Percentiles rank a stretch among this genome's conserved stretches.
phyloP scores from a whole-genome alignment of 805 yeast genomes.

The Pichia rugopelliculosa region DNA sequence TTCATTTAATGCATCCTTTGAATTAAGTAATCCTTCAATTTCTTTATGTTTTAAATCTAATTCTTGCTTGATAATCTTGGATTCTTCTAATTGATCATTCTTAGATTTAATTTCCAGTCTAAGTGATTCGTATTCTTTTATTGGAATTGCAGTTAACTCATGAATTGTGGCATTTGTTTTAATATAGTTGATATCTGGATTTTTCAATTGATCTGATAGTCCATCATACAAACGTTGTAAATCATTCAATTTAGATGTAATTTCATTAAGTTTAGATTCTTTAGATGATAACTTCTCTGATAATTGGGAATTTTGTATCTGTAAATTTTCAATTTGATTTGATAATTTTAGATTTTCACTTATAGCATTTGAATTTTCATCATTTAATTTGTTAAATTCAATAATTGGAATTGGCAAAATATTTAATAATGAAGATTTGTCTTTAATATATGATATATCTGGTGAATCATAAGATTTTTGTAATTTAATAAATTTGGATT shows the following conservation, averaged over 20 bases:
- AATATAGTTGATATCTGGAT: slow-evolving; percentile 30
- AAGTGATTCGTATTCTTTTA: slow-evolving; percentile 15
- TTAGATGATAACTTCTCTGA: neutral
- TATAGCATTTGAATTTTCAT: neutral
- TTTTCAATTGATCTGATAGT: slow-evolving; percentile 9
- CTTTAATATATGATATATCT: slow-evolving; percentile 9
- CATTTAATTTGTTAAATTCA: slow-evolving; percentile 22
- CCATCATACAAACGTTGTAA: neutral
- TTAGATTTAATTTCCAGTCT: slow-evolving; percentile 6
- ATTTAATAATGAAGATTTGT: neutral
- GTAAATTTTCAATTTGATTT: neutral
- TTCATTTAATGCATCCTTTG: neutral
- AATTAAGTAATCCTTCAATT: slow-evolving; percentile 2
- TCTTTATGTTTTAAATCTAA: slow-evolving; percentile 5
- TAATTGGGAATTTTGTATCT: neutral
- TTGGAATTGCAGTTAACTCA: slow-evolving; percentile 24
- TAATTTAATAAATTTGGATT: slow-evolving; percentile 5
- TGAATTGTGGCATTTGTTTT: slow-evolving; percentile 23
- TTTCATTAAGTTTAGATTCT: neutral
- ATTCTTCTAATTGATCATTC: neutral
- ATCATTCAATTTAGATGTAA: neutral
- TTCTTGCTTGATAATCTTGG: neutral
- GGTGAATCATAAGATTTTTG: slow-evolving; percentile 10
- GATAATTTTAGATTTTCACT: neutral
- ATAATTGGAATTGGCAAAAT: slow-evolving; percentile 11